Evolutionary conservation across 2,329 filamentous ascomycete genomes (phyloP).

Genomic region (Stachybotrys elegans): DNA sequence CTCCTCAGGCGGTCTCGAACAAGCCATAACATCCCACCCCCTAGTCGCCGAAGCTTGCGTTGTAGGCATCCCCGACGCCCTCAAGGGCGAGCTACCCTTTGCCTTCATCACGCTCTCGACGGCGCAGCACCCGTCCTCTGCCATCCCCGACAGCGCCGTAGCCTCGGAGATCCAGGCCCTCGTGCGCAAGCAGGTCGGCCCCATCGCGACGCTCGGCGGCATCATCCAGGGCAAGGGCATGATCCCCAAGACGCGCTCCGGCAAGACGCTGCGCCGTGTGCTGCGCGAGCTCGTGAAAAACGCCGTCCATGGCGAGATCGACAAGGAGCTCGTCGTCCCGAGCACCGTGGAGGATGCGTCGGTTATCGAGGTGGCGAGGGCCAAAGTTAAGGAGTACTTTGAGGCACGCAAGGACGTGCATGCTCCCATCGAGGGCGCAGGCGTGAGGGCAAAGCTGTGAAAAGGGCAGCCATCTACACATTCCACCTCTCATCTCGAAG

Average conservation of each 20-base stretch:
- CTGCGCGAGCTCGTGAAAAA: conserved; percentile 82
- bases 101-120: conserved; percentile 66
- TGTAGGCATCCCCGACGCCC: conserved; percentile 74
- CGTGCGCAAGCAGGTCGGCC: conserved; percentile 76
- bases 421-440: conserved; percentile 38
- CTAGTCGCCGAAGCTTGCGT: conserved; percentile 79
- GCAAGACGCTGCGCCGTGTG: conserved; percentile 82
- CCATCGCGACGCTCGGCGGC: conserved; percentile 80
- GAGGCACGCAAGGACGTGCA: conserved; percentile 38
- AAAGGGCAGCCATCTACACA: too few species aligned
- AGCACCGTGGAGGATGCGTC: conserved; percentile 79
- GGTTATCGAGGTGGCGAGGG: conserved; percentile 69
- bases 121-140: conserved; percentile 43
- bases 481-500: too few species aligned
- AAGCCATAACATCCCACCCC: conserved; percentile 79
- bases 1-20: conserved; percentile 73
- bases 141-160: conserved; percentile 40
- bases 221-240: conserved; percentile 80
- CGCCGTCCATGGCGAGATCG: conserved; percentile 66
- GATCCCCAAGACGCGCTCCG: conserved; percentile 89
- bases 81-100: conserved; percentile 90
- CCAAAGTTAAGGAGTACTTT: conserved; percentile 73
- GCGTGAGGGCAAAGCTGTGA: conserved; percentile 49
- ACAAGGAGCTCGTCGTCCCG: conserved; percentile 67
- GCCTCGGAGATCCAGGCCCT: conserved; percentile 62